Base-by-base conservation (phyloP, 345 rosid genomes). In the Aquilaria sinensis region DNA sequence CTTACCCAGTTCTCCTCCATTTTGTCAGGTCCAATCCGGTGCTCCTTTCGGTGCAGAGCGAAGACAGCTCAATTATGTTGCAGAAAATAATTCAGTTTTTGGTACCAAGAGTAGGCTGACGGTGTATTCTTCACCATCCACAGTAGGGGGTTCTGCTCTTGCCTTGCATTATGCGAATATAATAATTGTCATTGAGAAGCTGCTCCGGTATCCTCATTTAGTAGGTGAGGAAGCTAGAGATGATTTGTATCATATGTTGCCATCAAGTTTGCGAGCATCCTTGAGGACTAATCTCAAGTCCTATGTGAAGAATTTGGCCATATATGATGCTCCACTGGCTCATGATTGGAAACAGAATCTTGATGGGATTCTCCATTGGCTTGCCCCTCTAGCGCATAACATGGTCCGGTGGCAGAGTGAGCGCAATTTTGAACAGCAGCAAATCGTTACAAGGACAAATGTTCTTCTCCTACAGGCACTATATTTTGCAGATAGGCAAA, bases 371-470 rank as follows among this genome's bases (percentile, higher is more conserved):
- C 80, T 94, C 2, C 70, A 73, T 47, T 94, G 99, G 99, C 92
- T 94, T 60, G 88, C 90, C 3, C 99, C 97, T 0, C 75, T 94
- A 37, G 99, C 99, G 2, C 99, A 90, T 74, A 94, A 90, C 79
- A 90, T 82, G 95, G 85, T 94, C 67, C 62, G 92, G 47, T 90
- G 96, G 99, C 99, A 94, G 65, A 86, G 96, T 10, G 97, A 94
- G 63, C 87, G 96, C 37, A 94, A 88, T 61, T 88, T 90, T 34
- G 99, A 90, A 83, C 96, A 90, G 67, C 95, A 88, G 59, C 96
- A 94, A 66, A 88, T 90, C 62, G 92, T 88, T 58, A 71, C 80
- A 32, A 64, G 90, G 65, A 85, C 95, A 0, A 90, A 90, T 52
- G 90, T 90, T 49, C 92, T 94, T 70, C 74, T 94, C 64, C 89